Conservation (phyloP, 1,284 basidiomycete species). For the Cutaneotrichosporon sp. region DNA sequence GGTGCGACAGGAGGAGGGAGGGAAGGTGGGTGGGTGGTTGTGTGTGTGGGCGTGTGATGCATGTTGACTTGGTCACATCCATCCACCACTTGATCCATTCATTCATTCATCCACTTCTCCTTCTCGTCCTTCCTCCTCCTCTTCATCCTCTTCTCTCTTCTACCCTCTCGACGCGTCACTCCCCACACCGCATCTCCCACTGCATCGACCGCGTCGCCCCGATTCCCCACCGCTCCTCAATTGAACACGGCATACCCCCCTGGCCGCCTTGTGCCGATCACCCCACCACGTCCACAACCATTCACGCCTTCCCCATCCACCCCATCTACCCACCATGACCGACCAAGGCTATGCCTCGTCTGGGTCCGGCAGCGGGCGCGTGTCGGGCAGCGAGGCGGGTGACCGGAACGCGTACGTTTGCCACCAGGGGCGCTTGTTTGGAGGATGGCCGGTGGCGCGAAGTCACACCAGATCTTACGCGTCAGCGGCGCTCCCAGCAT, state of each 20-base stretch:
- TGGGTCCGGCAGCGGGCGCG: conserved; percentile 47
- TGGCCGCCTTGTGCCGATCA: background rate
- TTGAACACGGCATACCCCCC: background rate
- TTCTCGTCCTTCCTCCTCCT: background rate
- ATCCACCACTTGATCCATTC: background rate
- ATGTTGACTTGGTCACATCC: background rate
- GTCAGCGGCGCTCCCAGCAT: background rate
- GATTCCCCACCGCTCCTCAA: background rate
- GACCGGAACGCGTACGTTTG: conserved; percentile 47
- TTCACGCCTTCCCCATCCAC: background rate
- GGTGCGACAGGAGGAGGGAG: too few relatives aligned
- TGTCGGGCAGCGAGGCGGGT: conserved; percentile 46
- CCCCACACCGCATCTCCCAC: background rate
- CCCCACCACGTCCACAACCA: background rate
- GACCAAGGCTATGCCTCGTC: conserved; percentile 49
- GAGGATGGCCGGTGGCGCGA: conserved; percentile 5
- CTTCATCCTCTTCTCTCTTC: background rate
- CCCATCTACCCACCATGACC: conserved; percentile 30
- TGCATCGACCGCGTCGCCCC: background rate
- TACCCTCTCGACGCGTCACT: background rate
- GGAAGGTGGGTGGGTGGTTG: too few relatives aligned
- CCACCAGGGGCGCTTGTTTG: background rate
- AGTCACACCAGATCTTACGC: background rate
- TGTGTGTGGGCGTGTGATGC: too few relatives aligned
- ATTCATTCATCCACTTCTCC: background rate